phyloP scores from a whole-genome alignment of 306 rosid genomes.

The Aeschynomene evenia region DNA sequence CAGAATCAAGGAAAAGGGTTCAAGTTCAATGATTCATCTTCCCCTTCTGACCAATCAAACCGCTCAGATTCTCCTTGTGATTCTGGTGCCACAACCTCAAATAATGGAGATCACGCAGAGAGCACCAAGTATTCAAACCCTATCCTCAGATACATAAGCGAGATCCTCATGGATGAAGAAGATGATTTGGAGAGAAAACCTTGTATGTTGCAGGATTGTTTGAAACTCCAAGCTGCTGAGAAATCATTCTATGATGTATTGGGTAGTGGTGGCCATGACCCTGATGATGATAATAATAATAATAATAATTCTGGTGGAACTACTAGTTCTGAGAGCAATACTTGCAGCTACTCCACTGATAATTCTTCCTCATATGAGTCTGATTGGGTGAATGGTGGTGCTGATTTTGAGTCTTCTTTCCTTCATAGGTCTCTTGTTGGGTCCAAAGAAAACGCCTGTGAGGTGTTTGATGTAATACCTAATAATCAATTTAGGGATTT shows the following conservation, averaged over 20 bases:
- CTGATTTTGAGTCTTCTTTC: constrained; percentile 21
- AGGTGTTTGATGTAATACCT: constrained; percentile 9
- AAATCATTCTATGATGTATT: constrained; percentile 80
- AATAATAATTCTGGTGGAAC: constrained; percentile 25
- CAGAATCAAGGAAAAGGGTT: constrained; percentile 33
- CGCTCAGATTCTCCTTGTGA: constrained; percentile 28
- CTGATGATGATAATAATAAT: no score
- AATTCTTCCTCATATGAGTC: constrained; percentile 34
- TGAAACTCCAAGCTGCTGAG: constrained; percentile 75
- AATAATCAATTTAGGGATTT: constrained; percentile 30
- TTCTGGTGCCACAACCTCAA: constrained; percentile 26
- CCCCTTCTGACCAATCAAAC: constrained; percentile 27
- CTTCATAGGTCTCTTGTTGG: constrained; percentile 12
- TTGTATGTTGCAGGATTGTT: constrained; percentile 74
- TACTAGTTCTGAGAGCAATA: constrained; percentile 31
- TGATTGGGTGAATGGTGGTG: constrained; percentile 29
- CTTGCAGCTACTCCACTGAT: constrained; percentile 42
- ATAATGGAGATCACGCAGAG: constrained; percentile 40
- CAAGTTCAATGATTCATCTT: constrained; percentile 31
- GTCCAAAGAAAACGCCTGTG: constrained; percentile 24
- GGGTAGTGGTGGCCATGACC: constrained; percentile 36
- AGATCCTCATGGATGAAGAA: constrained; percentile 81
- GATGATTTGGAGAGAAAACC: constrained; percentile 72
- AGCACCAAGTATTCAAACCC: constrained; percentile 58
- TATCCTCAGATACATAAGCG: constrained; percentile 60